Evolutionary conservation across 2,329 filamentous ascomycete species (phyloP), one percentile per base, ranked within the genome.

Genomic region (Macrophomina tecta): DNA sequence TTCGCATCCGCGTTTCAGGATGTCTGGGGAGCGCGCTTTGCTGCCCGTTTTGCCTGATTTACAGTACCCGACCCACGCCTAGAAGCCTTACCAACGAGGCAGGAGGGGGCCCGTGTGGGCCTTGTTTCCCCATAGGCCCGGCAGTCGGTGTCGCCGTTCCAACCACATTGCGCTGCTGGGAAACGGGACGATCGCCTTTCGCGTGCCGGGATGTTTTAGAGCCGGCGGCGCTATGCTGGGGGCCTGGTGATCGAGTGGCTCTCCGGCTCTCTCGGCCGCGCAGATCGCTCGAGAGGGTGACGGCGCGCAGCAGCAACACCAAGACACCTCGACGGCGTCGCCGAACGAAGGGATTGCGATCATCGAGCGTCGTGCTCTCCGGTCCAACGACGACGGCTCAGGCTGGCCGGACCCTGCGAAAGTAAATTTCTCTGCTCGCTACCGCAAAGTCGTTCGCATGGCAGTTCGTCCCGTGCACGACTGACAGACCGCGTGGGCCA

Each of bases 261-360:
- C 18, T 11, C 48, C 4, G 9, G 8, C 8, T 51, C 8, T 51
- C 48, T 28, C n/a, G 48, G 48, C 48, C 11, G 48, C 14, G 48
- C 48, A 28, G 53, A 58, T 58, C 38, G 53, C 61, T 23, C n/a
- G 18, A 7, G 36, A 38, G 36, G 2, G 42, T 1, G 38, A 40
- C 42, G 12, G 42, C 42, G 46, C 11, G 16, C 7, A 9, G 16
- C 32, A 40, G 18, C 61, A 64, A 38, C 61, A 52, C 18, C 61
- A 53, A 38, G 34, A 64, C 46, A 51, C 30, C 18, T 30, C 23
- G 23, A 32, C 48, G 48, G 48, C 8, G 2, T 51, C 48, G 48
- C 48, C 40, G 40, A 58, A 58, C 7, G 16, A 58, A 45, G 40
- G 53, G 6, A 58, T 28, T 58, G 30, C 8, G 53, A 38, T 38